phyloP scores from a whole-genome alignment of 1,139 yeast species.

The Geotrichum phurueaensis region DNA sequence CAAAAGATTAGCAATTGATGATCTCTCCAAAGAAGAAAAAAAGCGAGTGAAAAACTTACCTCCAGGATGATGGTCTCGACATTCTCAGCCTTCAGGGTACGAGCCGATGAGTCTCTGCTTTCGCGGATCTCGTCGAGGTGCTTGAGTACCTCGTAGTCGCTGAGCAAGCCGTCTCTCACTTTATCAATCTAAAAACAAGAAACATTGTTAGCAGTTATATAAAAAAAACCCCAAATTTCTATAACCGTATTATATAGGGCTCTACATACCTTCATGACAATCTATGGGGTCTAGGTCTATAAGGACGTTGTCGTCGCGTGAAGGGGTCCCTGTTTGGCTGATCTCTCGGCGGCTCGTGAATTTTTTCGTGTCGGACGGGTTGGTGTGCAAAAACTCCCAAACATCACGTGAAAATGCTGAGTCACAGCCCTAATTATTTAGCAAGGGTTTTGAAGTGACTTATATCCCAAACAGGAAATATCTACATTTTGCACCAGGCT shows the following conservation, averaged over 20 bases:
- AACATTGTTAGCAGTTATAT: neutral
- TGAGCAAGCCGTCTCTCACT: slow-evolving; percentile 56
- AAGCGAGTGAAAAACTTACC: slow-evolving; percentile 30
- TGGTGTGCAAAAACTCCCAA: neutral
- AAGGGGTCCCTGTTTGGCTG: neutral
- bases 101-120: slow-evolving; percentile 34
- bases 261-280: slow-evolving; percentile 12
- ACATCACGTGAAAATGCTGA: slow-evolving; percentile 1
- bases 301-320: neutral
- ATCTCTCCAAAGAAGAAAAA: slow-evolving; percentile 31
- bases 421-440: slow-evolving; percentile 8
- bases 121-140: slow-evolving; percentile 53
- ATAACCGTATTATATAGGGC: neutral
- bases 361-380: neutral
- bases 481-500: too few species aligned
- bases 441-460: slow-evolving; percentile 12
- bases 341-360: neutral
- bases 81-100: slow-evolving; percentile 33
- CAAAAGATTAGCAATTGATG: slow-evolving; percentile 1
- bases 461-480: slow-evolving; percentile 5
- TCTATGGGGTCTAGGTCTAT: neutral
- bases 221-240: too few species aligned
- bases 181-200: slow-evolving; percentile 36
- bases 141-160: slow-evolving; percentile 64
- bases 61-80: slow-evolving; percentile 67